phyloP scores from a whole-genome alignment of 306 rosid genomes.

The Acmispon strigosus region DNA sequence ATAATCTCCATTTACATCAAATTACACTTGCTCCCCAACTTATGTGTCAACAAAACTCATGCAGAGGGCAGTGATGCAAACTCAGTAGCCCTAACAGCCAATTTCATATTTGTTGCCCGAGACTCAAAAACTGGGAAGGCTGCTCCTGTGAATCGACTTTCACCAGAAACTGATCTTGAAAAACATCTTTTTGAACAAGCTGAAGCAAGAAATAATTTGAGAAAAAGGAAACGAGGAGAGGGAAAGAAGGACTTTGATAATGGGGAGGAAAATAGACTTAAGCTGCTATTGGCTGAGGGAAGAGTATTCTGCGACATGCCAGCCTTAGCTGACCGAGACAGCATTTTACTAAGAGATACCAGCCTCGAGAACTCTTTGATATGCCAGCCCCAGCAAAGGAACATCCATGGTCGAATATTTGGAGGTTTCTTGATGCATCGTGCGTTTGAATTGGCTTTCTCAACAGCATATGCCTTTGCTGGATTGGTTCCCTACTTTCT shows the following conservation, averaged over 20 bases:
- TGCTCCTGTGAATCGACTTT: constrained; percentile 76
- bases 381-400: constrained; percentile 97
- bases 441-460: constrained; percentile 90
- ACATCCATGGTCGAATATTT: constrained; percentile 90
- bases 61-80: constrained; percentile 46
- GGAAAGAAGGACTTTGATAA: constrained; percentile 44
- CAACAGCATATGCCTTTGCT: constrained; percentile 89
- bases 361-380: constrained; percentile 73
- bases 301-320: constrained; percentile 87
- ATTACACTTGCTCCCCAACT: neutral
- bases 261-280: constrained; percentile 36
- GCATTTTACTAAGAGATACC: constrained; percentile 83
- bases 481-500: constrained; percentile 86
- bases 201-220: constrained; percentile 62
- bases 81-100: constrained; percentile 64
- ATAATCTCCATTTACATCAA: neutral
- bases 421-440: constrained; percentile 98
- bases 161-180: constrained; percentile 71
- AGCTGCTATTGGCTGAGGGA: constrained; percentile 60
- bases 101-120: constrained; percentile 95
- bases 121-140: constrained; percentile 87
- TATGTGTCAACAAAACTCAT: neutral
- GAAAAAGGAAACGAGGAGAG: constrained; percentile 55
- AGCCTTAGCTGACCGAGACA: constrained; percentile 87
- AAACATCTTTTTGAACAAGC: constrained; percentile 64